Evolutionary conservation across 805 yeast species (phyloP), one percentile per base, ranked within the genome.

Genomic region (Myxozyma melibiosi): DNA sequence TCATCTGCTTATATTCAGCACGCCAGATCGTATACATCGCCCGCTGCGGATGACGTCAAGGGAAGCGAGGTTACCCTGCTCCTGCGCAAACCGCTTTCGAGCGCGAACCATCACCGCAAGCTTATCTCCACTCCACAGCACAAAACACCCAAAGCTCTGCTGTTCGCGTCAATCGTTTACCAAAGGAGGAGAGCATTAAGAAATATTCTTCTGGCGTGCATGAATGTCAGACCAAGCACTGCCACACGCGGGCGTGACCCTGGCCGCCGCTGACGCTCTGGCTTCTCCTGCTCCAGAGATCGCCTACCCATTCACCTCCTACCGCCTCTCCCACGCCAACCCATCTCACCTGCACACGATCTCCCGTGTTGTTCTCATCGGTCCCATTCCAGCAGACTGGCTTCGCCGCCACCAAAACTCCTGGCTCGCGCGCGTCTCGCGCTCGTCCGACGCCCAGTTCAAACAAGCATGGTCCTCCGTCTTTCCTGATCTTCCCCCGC

Each of bases 381-480:
- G 92, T 0, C 74, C 77, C 0, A 68, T 84, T 1, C 92, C 91
- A 0, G 69, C 71, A 24, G 67, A 78, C 11, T 86, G 89, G 90
- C 66, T 73, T 18, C 78, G 78, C 43, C 71, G 71, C 14, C 68
- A 63, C 22, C 64, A 60, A 35, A 53, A 57, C 40, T 22, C 44
- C 7, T 60, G 64, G 64, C 52, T 60, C 4, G 62, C 63, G 11
- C 43, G 64, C 11, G 52, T 60, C 2, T 48, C 64, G 39, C 34
- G 56, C 16, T 38, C 58, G 5, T 38, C 51, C 20, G 62, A 53
- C 35, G 52, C 37, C 7, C 57, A 53, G 25, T 53, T 58, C 30
- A 49, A 46, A 35, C 58, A 64, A 18, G 64, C 64, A 2, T 60
- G 64, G 64, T 57, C 62, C 5, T 58, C 64, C 9, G 31, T 52